phyloP scores from a whole-genome alignment of 352 stramenopile genomes.

The Globisporangium paddicum region DNA sequence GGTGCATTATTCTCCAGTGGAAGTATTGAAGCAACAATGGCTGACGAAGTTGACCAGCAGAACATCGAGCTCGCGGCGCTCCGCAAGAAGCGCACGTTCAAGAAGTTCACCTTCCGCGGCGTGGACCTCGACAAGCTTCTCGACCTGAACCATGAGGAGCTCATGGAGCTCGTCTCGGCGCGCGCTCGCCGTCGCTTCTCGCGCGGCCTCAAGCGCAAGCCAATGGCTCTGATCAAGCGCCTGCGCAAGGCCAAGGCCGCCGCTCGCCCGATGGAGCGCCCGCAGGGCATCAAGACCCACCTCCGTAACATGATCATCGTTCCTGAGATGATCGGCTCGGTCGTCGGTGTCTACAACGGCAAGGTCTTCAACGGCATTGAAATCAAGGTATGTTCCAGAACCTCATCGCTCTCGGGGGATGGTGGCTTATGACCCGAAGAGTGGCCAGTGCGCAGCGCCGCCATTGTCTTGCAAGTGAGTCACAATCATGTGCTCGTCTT shows the following conservation, averaged over 20 bases:
- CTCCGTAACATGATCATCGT: conserved; percentile 99
- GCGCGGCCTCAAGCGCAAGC: conserved; percentile 98
- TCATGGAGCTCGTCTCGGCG: conserved; percentile 97
- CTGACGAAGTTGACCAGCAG: conserved; percentile 57
- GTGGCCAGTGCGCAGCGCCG: conserved; percentile 17
- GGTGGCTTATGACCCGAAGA: conserved; percentile 76
- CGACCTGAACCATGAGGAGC: conserved; percentile 99
- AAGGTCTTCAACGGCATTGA: conserved; percentile 99
- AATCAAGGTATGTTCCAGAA: conserved; percentile 96
- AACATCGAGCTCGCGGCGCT: conserved; percentile 92
- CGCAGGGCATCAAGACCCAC: conserved; percentile 99
- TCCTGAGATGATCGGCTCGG: conserved; percentile 99
- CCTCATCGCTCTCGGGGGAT: conserved; percentile 75
- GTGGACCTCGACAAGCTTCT: conserved; percentile 99
- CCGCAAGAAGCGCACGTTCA: conserved; percentile 99
- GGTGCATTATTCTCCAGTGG: conserved; percentile 13
- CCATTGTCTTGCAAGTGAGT: neutral
- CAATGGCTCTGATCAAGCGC: conserved; percentile 99
- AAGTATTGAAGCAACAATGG: conserved; percentile 22
- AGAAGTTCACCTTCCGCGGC: conserved; percentile 99
- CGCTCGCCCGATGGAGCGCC: conserved; percentile 96
- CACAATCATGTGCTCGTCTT: neutral
- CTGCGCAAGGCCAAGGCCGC: conserved; percentile 99
- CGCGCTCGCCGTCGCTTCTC: conserved; percentile 97
- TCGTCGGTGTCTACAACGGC: conserved; percentile 99